Percentiles rank a stretch among this genome's conserved stretches.
Evolutionary conservation across 805 yeast genomes (phyloP).

Genomic region (Saccharomycopsis selenospora): DNA sequence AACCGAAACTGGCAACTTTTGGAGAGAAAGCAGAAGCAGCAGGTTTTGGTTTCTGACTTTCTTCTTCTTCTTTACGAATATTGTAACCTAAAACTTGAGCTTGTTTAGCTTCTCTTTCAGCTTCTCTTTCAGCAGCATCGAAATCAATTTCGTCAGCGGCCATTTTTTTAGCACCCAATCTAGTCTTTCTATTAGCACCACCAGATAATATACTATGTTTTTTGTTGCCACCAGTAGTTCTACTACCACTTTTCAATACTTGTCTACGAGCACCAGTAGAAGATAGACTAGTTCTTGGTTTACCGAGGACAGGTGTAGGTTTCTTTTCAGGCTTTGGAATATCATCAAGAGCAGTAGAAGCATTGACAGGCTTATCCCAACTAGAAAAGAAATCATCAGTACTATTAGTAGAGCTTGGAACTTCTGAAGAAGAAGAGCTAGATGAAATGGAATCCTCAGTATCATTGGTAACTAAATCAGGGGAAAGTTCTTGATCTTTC

Average conservation of each 20-base stretch:
- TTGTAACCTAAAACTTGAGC: conserved; percentile 37
- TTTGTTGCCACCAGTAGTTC: conserved; percentile 27
- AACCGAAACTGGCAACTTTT: conserved; percentile 19
- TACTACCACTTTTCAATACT: conserved; percentile 16
- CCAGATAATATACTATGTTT: conserved; percentile 42
- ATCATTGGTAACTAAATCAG: conserved; percentile 64
- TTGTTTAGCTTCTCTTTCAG: conserved; percentile 74
- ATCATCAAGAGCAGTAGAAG: conserved; percentile 36
- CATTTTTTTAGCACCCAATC: conserved; percentile 51
- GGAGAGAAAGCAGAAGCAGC: conserved; percentile 20
- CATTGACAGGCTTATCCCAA: conserved; percentile 72
- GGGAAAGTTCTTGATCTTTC: conserved; percentile 61
- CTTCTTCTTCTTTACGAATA: conserved; percentile 27
- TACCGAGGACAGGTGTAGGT: conserved; percentile 25
- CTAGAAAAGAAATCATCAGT: conserved; percentile 85
- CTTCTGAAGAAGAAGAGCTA: conserved; percentile 29
- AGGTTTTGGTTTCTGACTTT: conserved; percentile 4
- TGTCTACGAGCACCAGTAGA: conserved; percentile 21
- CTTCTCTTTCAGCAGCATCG: conserved; percentile 67
- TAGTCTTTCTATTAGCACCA: conserved; percentile 45
- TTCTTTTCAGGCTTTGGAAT: conserved; percentile 28
- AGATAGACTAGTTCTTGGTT: conserved; percentile 24
- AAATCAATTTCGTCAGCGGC: conserved; percentile 49
- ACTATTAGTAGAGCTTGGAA: conserved; percentile 29
- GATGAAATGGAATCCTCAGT: conserved; percentile 24